Percentiles rank a stretch among this genome's conserved stretches.
phyloP scores from a whole-genome alignment of 2,329 filamentous ascomycete genomes.

The Xylogone sp. region DNA sequence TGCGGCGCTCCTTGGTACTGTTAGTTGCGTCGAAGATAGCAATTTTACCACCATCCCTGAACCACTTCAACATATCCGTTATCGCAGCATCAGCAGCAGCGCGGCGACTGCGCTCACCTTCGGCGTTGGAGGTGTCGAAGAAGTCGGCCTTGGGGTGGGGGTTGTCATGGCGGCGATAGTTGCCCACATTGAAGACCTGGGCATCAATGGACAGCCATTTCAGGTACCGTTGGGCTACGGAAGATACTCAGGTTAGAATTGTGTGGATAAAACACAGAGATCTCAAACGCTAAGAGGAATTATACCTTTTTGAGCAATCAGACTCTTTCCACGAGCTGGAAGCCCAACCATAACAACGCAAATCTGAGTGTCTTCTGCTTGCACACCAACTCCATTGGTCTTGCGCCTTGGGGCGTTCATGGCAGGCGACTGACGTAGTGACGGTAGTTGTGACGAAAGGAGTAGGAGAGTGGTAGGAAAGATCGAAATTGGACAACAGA shows the following conservation, averaged over 20 bases:
- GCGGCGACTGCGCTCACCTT: conserved; percentile 84
- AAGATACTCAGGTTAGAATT: neutral
- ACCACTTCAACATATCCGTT: conserved; percentile 92
- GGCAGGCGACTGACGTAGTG: conserved; percentile 43
- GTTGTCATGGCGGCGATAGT: conserved; percentile 84
- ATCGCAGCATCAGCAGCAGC: conserved; percentile 91
- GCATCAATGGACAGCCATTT: conserved; percentile 94
- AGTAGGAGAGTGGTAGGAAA: conserved; percentile 42
- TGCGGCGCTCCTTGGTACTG: conserved; percentile 82
- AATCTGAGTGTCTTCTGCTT: conserved; percentile 94
- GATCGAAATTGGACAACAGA: no score
- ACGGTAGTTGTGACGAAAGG: conserved; percentile 45
- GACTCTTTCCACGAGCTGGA: conserved; percentile 91
- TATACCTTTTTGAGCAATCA: conserved; percentile 97
- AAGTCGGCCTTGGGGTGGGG: conserved; percentile 91
- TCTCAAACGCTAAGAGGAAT: no score
- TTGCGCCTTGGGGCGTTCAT: conserved; percentile 31
- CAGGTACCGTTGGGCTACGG: conserved; percentile 81
- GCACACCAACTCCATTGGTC: conserved; percentile 66
- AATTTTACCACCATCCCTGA: conserved; percentile 74
- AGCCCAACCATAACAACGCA: conserved; percentile 99
- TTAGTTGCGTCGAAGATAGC: conserved; percentile 97
- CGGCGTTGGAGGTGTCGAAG: conserved; percentile 85
- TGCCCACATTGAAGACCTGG: conserved; percentile 95
- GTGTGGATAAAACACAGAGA: no score